A percentile compares a stretch with the other conserved stretches of the same genome.
These are phyloP conservation scores for Cyclocybe aegerita DNA, from an alignment of 768 basidiomycete species.

Conservation along the genomic window DNA sequence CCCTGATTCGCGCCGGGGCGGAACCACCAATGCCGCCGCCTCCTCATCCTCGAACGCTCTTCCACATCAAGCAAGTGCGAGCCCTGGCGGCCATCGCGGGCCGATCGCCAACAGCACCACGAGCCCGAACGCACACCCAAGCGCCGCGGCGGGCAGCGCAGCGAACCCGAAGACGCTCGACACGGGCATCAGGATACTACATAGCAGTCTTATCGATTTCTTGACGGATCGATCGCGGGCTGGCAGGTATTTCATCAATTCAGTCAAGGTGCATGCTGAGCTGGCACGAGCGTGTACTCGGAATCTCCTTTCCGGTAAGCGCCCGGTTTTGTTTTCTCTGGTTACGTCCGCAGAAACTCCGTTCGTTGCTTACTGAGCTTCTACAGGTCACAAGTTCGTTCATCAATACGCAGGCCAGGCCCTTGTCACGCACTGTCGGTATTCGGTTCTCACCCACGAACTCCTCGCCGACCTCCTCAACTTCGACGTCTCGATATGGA, in stretches of 20 bases:
- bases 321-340: not conserved
- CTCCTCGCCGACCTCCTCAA: slow-evolving; percentile 18
- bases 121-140: too few species aligned
- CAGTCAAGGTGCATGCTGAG: slow-evolving; percentile 27
- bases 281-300: slow-evolving; percentile 23
- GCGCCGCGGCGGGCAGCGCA: not conserved
- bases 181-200: slow-evolving; percentile 22
- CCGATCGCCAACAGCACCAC: not conserved
- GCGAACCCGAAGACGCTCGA: slow-evolving; percentile 9
- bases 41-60: too few species aligned
- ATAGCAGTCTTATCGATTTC: slow-evolving; percentile 25
- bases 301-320: slow-evolving; percentile 22
- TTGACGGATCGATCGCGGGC: slow-evolving; percentile 25
- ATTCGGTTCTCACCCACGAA: slow-evolving; percentile 25
- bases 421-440: slow-evolving; percentile 25
- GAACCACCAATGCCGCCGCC: too few species aligned
- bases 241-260: slow-evolving; percentile 25
- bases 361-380: not conserved
- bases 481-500: slow-evolving; percentile 21
- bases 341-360: not conserved
- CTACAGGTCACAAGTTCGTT: slow-evolving; percentile 22
- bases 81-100: not conserved
- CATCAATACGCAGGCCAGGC: slow-evolving; percentile 27
- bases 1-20: slow-evolving; percentile 13
- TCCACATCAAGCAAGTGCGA: not conserved